Conservation (phyloP, 768 basidiomycete genomes). For the Boletus pseudo-olivaceus region DNA sequence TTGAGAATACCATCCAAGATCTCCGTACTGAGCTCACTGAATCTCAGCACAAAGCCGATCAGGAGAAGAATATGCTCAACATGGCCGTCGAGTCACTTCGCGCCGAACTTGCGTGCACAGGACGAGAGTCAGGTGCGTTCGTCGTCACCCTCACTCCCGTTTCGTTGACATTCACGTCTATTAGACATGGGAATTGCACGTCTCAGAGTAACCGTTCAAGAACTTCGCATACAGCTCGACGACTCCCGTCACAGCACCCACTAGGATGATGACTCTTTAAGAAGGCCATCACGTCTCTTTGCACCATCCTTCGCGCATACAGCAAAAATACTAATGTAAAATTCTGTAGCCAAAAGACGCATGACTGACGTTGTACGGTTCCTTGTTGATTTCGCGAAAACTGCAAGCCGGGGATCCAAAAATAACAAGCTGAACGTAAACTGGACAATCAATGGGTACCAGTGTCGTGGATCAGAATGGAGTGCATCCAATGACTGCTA, state of each 20-base stretch:
- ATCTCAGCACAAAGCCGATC: neutral
- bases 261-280: neutral
- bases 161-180: neutral
- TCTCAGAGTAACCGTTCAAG: neutral
- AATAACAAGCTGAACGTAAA: no score
- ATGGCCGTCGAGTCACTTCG: conserved; percentile 2
- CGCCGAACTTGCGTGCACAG: neutral
- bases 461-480: no score
- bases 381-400: neutral
- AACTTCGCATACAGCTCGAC: neutral
- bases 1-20: conserved; percentile 1
- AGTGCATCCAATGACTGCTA: no score
- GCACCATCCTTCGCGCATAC: neutral
- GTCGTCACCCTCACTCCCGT: neutral
- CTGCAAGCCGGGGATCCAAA: no score
- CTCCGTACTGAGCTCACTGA: neutral
- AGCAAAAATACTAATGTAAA: neutral
- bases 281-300: neutral
- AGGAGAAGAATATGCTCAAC: neutral
- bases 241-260: neutral
- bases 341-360: neutral
- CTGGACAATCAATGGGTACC: no score
- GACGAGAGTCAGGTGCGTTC: neutral
- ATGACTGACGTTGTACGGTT: neutral
- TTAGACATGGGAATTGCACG: neutral